Base-by-base conservation (phyloP, 2,329 filamentous ascomycete genomes). In the Biscogniauxia mediterranea region DNA sequence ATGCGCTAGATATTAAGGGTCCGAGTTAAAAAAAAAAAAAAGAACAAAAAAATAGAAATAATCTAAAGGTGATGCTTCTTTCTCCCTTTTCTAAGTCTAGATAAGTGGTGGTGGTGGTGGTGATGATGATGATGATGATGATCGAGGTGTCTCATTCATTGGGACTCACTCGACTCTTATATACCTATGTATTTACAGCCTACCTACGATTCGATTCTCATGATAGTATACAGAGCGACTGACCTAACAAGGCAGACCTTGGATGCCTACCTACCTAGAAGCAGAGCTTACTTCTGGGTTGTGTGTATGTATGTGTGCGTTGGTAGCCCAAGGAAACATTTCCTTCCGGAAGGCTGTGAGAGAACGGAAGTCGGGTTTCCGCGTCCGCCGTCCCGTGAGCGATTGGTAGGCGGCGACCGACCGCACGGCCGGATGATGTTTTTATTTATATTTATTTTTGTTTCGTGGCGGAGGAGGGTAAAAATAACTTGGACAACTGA, bases 321-420 rank as follows among this genome's bases (percentile, higher is more conserved):
- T 8, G 50, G 38, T 54, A 38, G 11, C 46, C 23, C 28, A 28
- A 58, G 64, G 61, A 56, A 59, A 7, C 7, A 46, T 23, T 25
- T 15, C 46, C 17, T 63, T 62, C 64, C 64, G 63, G 7, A 49
- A 55, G 64, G 64, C 61, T 61, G 61, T 63, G 64, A 52, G 56
- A 20, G 28, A 28, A 20, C 62, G 60, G 62, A 52, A 52, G 50
- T 25, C 50, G 15, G 38, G 2, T 46, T 46, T 15, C 38, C 38
- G 38, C 5, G 38, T 13, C 38, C 13, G 38, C 38, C 38, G 38
- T 46, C 13, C 38, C 15, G 38, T n/a, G 38, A 46, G 38, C 38
- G 38, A 46, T 46, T 46, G 38, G 38, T 46, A 46, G 38, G 38
- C 17, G 38, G 11, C 38, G 38, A 11, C 38, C 38, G 38, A 46